phyloP scores from a whole-genome alignment of 73 alveolate genomes.

The Tetrahymena malaccensis region DNA sequence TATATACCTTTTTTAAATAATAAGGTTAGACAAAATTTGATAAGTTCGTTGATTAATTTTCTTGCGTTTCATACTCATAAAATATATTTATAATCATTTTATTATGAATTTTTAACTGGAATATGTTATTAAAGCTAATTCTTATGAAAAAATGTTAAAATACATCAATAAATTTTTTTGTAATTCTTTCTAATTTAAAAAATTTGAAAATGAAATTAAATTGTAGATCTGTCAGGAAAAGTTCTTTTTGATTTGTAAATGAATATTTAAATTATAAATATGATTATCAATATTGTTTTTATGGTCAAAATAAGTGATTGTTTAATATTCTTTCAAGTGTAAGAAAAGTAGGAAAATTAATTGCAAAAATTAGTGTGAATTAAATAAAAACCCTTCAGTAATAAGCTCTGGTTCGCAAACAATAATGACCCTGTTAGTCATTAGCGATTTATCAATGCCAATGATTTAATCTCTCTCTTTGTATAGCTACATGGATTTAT shows the following conservation, averaged over 20 bases:
- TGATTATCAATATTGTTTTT: background rate
- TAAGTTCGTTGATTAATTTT: background rate
- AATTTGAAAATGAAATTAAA: too few species aligned
- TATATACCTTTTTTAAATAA: slow-evolving; percentile 5
- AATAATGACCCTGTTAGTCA: background rate
- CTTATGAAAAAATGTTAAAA: too few species aligned
- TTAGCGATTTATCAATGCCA: background rate
- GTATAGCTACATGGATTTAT: background rate
- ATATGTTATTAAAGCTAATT: too few species aligned
- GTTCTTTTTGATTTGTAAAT: background rate
- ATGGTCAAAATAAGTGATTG: background rate
- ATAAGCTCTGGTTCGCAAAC: background rate
- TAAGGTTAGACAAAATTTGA: background rate
- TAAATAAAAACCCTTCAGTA: background rate
- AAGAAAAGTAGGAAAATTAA: background rate
- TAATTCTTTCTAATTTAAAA: too few species aligned
- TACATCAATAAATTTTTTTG: too few species aligned
- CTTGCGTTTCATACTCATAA: background rate
- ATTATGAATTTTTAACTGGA: too few species aligned
- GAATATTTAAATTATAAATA: background rate
- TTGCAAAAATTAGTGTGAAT: background rate
- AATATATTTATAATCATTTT: too few species aligned
- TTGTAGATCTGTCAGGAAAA: background rate
- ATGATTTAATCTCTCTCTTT: background rate
- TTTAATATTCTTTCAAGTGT: background rate